These are phyloP conservation scores for Flaveria bidentis DNA, from an alignment of 129 eudicot species.

Conservation along the genomic window DNA sequence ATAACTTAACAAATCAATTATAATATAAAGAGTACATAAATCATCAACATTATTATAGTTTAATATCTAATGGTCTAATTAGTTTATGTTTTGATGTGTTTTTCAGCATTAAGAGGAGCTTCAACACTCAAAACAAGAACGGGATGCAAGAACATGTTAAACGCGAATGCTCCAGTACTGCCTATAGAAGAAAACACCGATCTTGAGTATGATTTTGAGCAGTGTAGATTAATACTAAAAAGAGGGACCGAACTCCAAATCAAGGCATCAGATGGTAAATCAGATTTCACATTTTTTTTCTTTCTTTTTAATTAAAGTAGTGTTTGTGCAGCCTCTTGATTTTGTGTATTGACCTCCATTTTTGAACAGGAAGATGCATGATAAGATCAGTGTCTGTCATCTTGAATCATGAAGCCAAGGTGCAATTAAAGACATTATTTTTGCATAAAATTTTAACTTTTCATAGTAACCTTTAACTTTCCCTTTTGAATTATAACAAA, in stretches of 20 bases:
- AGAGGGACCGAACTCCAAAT: slow-evolving; percentile 64
- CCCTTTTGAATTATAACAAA: too few species aligned
- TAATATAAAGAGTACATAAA: neutral
- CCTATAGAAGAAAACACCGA: slow-evolving; percentile 64
- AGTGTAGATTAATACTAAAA: slow-evolving; percentile 51
- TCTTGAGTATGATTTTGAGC: slow-evolving; percentile 55
- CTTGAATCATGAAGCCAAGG: slow-evolving; percentile 72
- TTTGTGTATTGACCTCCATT: slow-evolving; percentile 7
- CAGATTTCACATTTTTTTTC: neutral
- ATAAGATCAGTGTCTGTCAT: slow-evolving; percentile 62
- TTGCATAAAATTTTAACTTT: neutral
- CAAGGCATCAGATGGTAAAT: slow-evolving; percentile 67
- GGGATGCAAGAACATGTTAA: slow-evolving; percentile 59
- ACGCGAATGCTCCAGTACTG: slow-evolving; percentile 56
- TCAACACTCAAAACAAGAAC: slow-evolving; percentile 76
- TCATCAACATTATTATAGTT: neutral
- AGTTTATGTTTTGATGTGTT: slow-evolving; percentile 4
- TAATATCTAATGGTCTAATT: neutral
- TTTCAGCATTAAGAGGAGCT: slow-evolving; percentile 77
- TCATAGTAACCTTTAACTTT: too few species aligned
- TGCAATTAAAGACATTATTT: slow-evolving; percentile 21
- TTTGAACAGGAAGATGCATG: slow-evolving; percentile 59
- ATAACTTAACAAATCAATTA: neutral
- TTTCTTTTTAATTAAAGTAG: neutral
- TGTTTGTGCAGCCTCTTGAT: neutral